A percentile compares a stretch with the other conserved stretches of the same genome.
These are phyloP conservation scores for Lathyrus tuberosus DNA, from an alignment of 306 rosid species.

Conservation along the genomic window DNA sequence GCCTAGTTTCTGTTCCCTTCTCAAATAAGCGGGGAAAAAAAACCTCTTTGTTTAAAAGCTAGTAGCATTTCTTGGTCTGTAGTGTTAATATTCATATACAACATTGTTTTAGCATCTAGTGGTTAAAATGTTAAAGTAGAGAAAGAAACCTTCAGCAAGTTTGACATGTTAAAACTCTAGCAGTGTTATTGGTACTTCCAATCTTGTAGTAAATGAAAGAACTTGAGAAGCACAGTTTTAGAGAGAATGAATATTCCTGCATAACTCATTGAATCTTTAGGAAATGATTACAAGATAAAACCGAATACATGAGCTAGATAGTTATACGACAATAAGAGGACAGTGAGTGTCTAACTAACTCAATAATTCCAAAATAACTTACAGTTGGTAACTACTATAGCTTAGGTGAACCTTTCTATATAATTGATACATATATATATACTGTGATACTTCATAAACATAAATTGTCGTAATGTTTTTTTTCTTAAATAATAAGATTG, in stretches of 20 bases:
- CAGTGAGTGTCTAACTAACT: background rate
- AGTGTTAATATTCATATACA: background rate
- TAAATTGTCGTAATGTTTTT: constrained; percentile 1
- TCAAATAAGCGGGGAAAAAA: background rate
- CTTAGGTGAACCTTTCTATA: constrained; percentile 8
- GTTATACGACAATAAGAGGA: background rate
- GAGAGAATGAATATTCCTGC: background rate
- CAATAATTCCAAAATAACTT: constrained; percentile 3
- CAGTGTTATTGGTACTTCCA: constrained; percentile 24
- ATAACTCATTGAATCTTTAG: background rate
- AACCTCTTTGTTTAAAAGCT: constrained; percentile 10
- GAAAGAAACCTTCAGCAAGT: constrained; percentile 25
- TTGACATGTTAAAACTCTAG: constrained; percentile 19
- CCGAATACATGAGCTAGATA: constrained; percentile 2
- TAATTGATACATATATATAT: background rate
- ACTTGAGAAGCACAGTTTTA: background rate
- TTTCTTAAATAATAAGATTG: constrained; percentile 10
- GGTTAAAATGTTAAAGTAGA: constrained; percentile 22
- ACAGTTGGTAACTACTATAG: constrained; percentile 2
- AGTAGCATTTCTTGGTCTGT: constrained; percentile 20
- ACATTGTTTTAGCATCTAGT: constrained; percentile 4
- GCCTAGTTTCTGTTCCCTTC: constrained; percentile 21
- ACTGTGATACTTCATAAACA: constrained; percentile 23
- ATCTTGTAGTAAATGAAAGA: constrained; percentile 24
- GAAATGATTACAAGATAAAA: background rate